A percentile compares a stretch with the other conserved stretches of the same genome.
Conservation (phyloP, 202 grass and related monocot species). For the Elaeis oleifera region DNA sequence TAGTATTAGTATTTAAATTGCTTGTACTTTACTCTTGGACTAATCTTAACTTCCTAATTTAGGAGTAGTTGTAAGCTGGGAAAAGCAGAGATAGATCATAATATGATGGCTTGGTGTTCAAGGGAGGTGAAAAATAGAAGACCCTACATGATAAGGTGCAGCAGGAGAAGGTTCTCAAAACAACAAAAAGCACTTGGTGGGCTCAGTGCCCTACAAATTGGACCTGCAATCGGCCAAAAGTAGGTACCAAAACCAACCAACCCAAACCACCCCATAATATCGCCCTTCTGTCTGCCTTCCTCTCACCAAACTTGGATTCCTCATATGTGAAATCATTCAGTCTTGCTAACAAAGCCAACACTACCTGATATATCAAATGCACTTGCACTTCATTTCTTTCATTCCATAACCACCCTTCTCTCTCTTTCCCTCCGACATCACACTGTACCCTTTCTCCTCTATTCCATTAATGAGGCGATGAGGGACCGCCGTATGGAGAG, state of each 20-base stretch:
- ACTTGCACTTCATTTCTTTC: constrained; percentile 10
- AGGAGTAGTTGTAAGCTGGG: too few species aligned
- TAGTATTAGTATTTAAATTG: too few species aligned
- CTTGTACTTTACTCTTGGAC: too few species aligned
- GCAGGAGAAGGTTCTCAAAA: neutral
- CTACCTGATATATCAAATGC: constrained; percentile 19
- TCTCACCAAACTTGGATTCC: neutral
- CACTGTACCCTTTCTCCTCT: neutral
- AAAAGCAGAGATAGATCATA: neutral
- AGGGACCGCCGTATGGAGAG: constrained; percentile 8
- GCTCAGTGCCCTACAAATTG: constrained; percentile 4
- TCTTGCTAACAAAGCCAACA: constrained; percentile 12
- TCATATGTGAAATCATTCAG: constrained; percentile 11
- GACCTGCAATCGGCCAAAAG: neutral
- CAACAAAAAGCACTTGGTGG: constrained; percentile 7
- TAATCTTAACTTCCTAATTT: too few species aligned
- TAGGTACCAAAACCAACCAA: constrained; percentile 15
- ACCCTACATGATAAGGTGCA: neutral
- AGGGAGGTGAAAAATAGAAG: neutral
- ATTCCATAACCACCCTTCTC: neutral
- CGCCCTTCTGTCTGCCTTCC: neutral
- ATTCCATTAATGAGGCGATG: neutral
- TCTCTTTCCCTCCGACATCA: neutral
- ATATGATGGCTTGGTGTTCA: neutral
- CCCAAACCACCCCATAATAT: constrained; percentile 9